phyloP scores from a whole-genome alignment of 2,329 filamentous ascomycete species.

The Cladophialophora exuberans region DNA sequence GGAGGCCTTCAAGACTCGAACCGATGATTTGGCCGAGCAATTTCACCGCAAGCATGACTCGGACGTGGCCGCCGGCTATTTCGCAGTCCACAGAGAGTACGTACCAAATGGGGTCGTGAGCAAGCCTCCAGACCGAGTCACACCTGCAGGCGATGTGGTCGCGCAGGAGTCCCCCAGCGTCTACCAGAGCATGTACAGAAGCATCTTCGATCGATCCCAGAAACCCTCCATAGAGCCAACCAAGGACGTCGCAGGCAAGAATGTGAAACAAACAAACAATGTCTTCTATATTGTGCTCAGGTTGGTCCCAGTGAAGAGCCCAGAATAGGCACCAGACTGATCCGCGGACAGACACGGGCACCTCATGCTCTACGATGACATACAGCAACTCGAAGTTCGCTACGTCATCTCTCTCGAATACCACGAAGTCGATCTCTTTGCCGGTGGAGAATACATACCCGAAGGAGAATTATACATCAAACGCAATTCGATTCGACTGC shows the following conservation, averaged over 20 bases:
- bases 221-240: conserved; percentile 57
- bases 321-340: conserved; percentile 67
- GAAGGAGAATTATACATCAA: conserved; percentile 97
- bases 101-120: conserved; percentile 89
- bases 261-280: conserved; percentile 69
- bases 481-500: conserved; percentile 81
- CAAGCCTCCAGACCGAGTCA: conserved; percentile 84
- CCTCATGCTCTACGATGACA: conserved; percentile 95
- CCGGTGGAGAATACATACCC: conserved; percentile 74
- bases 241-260: conserved; percentile 47
- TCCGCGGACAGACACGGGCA: conserved; percentile 73
- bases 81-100: conserved; percentile 93
- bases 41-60: conserved; percentile 65
- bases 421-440: conserved; percentile 82
- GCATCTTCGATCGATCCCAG: conserved; percentile 83
- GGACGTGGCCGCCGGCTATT: conserved; percentile 87
- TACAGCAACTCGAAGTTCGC: conserved; percentile 91
- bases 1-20: conserved; percentile 63
- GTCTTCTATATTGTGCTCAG: conserved; percentile 91
- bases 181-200: conserved; percentile 97
- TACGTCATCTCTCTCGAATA: conserved; percentile 93
- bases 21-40: conserved; percentile 63
- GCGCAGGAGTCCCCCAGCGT: conserved; percentile 86
- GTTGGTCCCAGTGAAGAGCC: conserved; percentile 50
- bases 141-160: conserved; percentile 77